Evolutionary conservation across 306 rosid genomes (phyloP).

Genomic region (cucumber (Cucumis sativus)): Cucumber_9930_V3 NC_026655.2:5826501-5827000

Average conservation of each 20-base stretch:
- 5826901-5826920: too few relatives aligned
- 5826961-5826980: too few relatives aligned
- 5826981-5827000: too few relatives aligned
- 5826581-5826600: conserved; percentile 38
- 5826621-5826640: conserved; percentile 8
- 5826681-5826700: conserved; percentile 20
- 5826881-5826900: too few relatives aligned
- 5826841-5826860: too few relatives aligned
- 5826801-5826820: too few relatives aligned
- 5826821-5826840: too few relatives aligned
- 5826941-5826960: too few relatives aligned
- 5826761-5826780: too few relatives aligned
- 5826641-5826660: conserved; percentile 6
- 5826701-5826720: conserved; percentile 18
- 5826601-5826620: conserved; percentile 18
- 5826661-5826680: conserved; percentile 21
- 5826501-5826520: conserved; percentile 17
- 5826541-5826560: conserved; percentile 17
- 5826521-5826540: conserved; percentile 16
- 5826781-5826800: too few relatives aligned
- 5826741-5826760: background rate
- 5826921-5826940: too few relatives aligned
- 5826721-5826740: background rate
- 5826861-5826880: too few relatives aligned
- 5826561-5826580: conserved; percentile 22